Conservation (phyloP, 2,329 filamentous ascomycete genomes). For the Trichothecium roseum region DNA sequence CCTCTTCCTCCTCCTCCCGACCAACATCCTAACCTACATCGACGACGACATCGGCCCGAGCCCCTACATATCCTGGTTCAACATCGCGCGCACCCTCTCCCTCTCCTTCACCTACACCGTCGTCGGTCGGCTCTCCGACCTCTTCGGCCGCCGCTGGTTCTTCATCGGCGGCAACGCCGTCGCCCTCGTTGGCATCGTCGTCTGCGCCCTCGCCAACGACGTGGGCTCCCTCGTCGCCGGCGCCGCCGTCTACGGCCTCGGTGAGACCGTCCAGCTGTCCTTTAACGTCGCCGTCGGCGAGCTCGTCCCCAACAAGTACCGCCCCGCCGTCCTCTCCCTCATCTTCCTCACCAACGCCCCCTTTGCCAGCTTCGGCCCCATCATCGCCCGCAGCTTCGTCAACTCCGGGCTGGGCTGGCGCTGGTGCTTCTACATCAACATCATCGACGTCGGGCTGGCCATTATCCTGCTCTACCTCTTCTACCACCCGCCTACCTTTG, state of each 20-base stretch:
- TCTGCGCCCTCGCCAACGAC: slow-evolving; percentile 22
- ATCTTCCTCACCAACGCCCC: slow-evolving; percentile 23
- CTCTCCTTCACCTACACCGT: slow-evolving; percentile 25
- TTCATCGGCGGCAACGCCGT: slow-evolving; percentile 26
- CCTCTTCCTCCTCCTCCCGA: slow-evolving; percentile 25
- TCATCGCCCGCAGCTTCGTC: slow-evolving; percentile 24
- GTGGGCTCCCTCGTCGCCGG: slow-evolving; percentile 24
- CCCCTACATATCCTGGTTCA: slow-evolving; percentile 22
- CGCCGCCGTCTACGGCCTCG: slow-evolving; percentile 22
- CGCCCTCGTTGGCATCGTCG: slow-evolving; percentile 23
- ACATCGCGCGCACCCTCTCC: slow-evolving; percentile 22
- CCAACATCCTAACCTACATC: slow-evolving; percentile 24
- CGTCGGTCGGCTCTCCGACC: slow-evolving; percentile 26
- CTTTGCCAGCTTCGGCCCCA: slow-evolving; percentile 21
- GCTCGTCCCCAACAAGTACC: slow-evolving; percentile 31
- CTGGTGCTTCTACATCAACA: slow-evolving; percentile 31
- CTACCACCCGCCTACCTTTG: slow-evolving; percentile 24
- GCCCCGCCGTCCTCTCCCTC: slow-evolving; percentile 19
- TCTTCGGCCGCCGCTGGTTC: slow-evolving; percentile 28
- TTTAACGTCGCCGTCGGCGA: slow-evolving; percentile 27
- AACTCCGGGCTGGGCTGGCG: slow-evolving; percentile 24
- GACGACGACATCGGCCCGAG: slow-evolving; percentile 26
- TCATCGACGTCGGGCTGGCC: slow-evolving; percentile 22
- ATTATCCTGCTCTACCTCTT: slow-evolving; percentile 24
- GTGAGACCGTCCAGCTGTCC: slow-evolving; percentile 24